These are phyloP conservation scores for Porphyra umbilicalis DNA, from an alignment of 31 red algal genomes.

Conservation along the genomic window DNA sequence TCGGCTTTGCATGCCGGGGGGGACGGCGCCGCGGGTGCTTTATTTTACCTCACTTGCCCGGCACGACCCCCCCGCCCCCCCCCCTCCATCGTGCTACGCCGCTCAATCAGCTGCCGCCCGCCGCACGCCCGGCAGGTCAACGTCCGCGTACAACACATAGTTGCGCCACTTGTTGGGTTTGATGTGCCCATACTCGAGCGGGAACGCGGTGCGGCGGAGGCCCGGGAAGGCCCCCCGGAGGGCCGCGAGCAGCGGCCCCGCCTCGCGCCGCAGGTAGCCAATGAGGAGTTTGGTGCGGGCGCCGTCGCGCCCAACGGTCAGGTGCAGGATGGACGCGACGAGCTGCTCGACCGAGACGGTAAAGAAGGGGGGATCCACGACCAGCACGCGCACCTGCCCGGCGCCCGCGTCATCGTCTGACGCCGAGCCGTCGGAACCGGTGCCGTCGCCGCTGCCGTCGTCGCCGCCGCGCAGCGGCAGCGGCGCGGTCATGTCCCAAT, in stretches of 20 bases:
- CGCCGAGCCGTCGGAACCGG: too few relatives aligned
- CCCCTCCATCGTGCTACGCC: too few relatives aligned
- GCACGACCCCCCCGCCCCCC: too few relatives aligned
- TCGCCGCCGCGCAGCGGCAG: background rate
- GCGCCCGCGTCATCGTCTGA: too few relatives aligned
- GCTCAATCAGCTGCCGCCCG: too few relatives aligned
- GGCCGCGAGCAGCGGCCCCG: background rate
- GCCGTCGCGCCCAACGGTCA: background rate
- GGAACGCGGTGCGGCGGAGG: background rate
- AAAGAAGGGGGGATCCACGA: background rate
- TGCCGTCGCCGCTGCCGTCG: background rate
- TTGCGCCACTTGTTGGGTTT: background rate
- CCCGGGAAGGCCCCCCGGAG: background rate
- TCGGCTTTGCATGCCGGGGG: too few relatives aligned
- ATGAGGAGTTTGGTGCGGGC: background rate
- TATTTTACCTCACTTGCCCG: too few relatives aligned
- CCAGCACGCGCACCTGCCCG: background rate
- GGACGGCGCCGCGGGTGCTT: too few relatives aligned
- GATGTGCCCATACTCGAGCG: background rate
- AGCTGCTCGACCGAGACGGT: background rate
- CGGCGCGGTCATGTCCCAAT: background rate
- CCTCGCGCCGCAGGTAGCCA: background rate
- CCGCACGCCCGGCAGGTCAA: background rate
- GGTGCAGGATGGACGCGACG: background rate
- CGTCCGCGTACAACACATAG: background rate